Base-by-base conservation (phyloP, 345 rosid genomes). In the Murraya koenigii region DNA sequence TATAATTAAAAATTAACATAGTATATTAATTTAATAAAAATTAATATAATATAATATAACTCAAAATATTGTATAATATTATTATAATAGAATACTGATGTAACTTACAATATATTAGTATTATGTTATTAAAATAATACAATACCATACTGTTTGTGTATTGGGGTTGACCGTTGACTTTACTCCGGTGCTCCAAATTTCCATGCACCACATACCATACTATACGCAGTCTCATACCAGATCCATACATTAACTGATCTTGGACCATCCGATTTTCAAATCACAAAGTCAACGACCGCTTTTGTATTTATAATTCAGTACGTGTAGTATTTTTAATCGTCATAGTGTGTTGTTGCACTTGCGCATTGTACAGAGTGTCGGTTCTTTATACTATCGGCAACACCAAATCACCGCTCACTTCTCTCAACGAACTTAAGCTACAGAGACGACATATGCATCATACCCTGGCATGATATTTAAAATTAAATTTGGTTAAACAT, bases 151-250 rank as follows among this genome's bases (percentile, higher is more conserved):
- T n/a, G n/a, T n/a, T n/a, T n/a, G n/a, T n/a, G 2, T 7, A 65
- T 0, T 7, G 3, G n/a, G 8, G 55, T 75, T 60, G 38, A 76
- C 78, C 55, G 62, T 74, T 64, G 83, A 77, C 82, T 52, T 3
- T 14, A 0, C 3, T 44, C 49, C 59, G 76, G 69, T 75, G 47
- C 79, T 54, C 68, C 76, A 56, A 69, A 54, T 56, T 65, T 32
- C 39, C 5, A 69, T 61, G 58, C 56, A 56, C 76, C 23, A 15
- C 66, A 13, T 1, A 41, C 8, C 49, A 20, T 36, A 22, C 26
- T 36, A 36, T 8, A 36, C 23, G 23, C 62, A 22, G 62, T 44
- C 56, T 17, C 56, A 1, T 52, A 15, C 22, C 56, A 52, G 20
- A 52, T 52, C 55, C 55, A 49, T 49, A 0, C 2, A 49, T 0